Base-by-base conservation (phyloP, 2,329 filamentous ascomycete species). In the Penicillium sp. region DNA sequence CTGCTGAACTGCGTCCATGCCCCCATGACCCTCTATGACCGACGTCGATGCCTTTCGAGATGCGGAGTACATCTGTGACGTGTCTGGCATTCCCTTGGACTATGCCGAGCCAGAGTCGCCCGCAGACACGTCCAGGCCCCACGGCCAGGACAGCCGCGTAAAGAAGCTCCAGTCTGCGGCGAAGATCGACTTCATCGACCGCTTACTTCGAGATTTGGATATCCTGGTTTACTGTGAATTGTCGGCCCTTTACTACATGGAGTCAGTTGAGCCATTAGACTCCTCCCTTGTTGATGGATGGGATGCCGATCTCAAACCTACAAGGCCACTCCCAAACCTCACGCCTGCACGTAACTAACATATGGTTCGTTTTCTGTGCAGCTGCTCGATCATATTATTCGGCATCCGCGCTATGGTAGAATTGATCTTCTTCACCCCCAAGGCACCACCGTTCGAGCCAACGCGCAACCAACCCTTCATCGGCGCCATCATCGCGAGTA, bases 221-320 rank as follows among this genome's bases (percentile, higher is more conserved):
- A 71, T 78, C 51, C 56, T 80, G 33, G 72, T 81, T 40, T 83
- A 80, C 63, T 75, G 79, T 58, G 69, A 83, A 65, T 65, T 83
- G 43, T 78, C 79, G 25, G 71, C 73, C 6, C 62, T 81, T 43
- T 83, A 83, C 61, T 79, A 83, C 59, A 72, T 81, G 63, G 80
- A 83, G 78, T 81, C 70, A 54, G 75, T 56, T 21, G 39, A 39
- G 25, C 25, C 20, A 25, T 21, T 21, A 29, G 15, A 23, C 10
- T 10, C 25, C 16, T 7, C 5, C 11, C 25, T 13, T 9, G 25
- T 9, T 26, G 25, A n/a, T n/a, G n/a, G n/a, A n/a, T n/a, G n/a
- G n/a, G n/a, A n/a, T n/a, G n/a, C n/a, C n/a, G n/a, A n/a, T n/a
- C n/a, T n/a, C n/a, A n/a, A n/a, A n/a, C n/a, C n/a, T n/a, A n/a